Conservation (phyloP, 164 flowering plant species). For the Dillenia suffruticosa region DNA sequence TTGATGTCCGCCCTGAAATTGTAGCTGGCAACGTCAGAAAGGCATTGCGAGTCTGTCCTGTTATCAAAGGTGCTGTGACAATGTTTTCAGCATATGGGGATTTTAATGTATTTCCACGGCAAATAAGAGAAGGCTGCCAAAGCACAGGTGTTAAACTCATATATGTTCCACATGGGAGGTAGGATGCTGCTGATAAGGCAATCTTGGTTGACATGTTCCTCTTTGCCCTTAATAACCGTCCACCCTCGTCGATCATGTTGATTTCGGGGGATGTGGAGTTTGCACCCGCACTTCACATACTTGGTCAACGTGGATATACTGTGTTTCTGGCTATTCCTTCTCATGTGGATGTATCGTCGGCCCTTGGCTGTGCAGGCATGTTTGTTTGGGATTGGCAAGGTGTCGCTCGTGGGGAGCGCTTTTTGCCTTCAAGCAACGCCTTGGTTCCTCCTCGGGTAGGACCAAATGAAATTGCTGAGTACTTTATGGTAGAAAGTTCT, state of each 20-base stretch:
- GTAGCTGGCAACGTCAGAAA: slow-evolving; percentile 89
- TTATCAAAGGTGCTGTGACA: slow-evolving; percentile 73
- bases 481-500: slow-evolving; percentile 22
- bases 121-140: slow-evolving; percentile 93
- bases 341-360: slow-evolving; percentile 79
- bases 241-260: slow-evolving; percentile 86
- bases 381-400: slow-evolving; percentile 98
- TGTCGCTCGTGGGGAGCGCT: slow-evolving; percentile 91
- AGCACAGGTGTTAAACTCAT: slow-evolving; percentile 93
- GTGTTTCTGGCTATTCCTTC: slow-evolving; percentile 87
- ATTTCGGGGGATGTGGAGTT: slow-evolving; percentile 98
- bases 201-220: slow-evolving; percentile 94
- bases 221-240: slow-evolving; percentile 93
- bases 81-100: slow-evolving; percentile 92
- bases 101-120: slow-evolving; percentile 85
- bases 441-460: slow-evolving; percentile 33
- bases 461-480: slow-evolving; percentile 34
- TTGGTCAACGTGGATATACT: slow-evolving; percentile 94
- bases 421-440: slow-evolving; percentile 51
- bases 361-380: slow-evolving; percentile 80
- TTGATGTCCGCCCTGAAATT: slow-evolving; percentile 90
- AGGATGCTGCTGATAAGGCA: slow-evolving; percentile 98
- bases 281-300: slow-evolving; percentile 92
- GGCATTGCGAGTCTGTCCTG: slow-evolving; percentile 84
- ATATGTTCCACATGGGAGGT: slow-evolving; percentile 95